Evolutionary conservation across 768 basidiomycete species (phyloP).

Genomic region (Naematelia encephala): DNA sequence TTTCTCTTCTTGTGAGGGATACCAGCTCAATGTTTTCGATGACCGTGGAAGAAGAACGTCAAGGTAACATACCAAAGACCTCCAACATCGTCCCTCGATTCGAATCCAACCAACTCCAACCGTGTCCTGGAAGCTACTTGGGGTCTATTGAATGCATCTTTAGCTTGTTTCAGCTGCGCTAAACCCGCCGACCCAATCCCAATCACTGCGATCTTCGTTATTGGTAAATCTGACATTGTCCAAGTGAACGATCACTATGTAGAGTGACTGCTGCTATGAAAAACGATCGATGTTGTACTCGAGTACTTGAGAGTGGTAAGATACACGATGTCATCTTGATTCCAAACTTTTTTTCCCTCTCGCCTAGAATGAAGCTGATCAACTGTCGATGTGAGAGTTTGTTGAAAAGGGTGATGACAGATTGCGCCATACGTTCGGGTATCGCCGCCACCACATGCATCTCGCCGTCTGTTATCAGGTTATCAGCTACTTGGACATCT

Average conservation of each 20-base stretch:
- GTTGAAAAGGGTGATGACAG: neutral
- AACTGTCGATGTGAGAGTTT: no score
- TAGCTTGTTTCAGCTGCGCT: conserved; percentile 34
- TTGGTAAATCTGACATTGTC: neutral
- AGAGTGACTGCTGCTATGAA: neutral
- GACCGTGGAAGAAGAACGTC: neutral
- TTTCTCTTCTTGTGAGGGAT: no score
- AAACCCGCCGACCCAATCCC: conserved; percentile 46
- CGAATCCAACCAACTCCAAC: conserved; percentile 37
- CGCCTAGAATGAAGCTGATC: no score
- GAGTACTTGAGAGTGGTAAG: no score
- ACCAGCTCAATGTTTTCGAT: no score
- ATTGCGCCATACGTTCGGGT: neutral
- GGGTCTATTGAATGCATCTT: conserved; percentile 27
- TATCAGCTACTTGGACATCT: neutral
- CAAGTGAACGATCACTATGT: neutral
- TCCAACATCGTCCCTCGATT: conserved; percentile 36
- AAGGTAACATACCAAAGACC: conserved; percentile 41
- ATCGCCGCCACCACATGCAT: no score
- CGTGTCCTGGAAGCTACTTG: conserved; percentile 2
- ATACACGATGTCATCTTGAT: no score
- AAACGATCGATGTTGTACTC: no score
- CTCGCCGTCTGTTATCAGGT: neutral
- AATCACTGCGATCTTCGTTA: conserved; percentile 35
- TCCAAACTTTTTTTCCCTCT: no score